phyloP scores from a whole-genome alignment of 139 green algal species.

The Closterium sp. region DNA sequence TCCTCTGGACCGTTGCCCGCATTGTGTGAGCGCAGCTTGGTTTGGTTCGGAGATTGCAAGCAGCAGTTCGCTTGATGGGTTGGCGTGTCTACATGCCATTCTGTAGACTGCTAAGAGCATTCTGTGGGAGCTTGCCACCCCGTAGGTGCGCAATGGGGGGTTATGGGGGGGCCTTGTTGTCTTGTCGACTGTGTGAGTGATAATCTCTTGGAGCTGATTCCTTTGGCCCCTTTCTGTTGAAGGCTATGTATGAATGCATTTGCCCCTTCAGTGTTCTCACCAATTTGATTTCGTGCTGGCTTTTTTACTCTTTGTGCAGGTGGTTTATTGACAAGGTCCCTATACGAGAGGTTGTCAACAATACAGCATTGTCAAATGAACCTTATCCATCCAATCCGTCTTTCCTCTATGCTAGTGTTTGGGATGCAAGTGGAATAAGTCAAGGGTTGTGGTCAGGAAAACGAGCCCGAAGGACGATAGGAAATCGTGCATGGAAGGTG shows the following conservation, averaged over 20 bases:
- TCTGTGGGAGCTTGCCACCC: not conserved
- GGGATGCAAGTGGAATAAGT: not conserved
- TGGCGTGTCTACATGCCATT: not conserved
- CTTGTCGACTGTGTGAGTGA: not conserved
- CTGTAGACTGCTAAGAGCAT: not conserved
- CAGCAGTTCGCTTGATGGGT: not conserved
- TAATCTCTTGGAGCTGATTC: not conserved
- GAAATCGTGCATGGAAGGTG: not conserved
- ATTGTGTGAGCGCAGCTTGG: slow-evolving; percentile 17
- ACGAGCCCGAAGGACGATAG: not conserved
- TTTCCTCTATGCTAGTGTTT: not conserved
- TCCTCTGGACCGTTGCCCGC: too few species aligned
- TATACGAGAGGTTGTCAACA: not conserved
- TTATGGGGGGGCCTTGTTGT: not conserved
- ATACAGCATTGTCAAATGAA: not conserved
- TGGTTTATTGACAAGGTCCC: not conserved
- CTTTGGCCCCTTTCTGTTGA: not conserved
- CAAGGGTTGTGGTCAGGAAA: not conserved
- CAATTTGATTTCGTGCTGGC: not conserved
- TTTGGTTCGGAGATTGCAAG: not conserved
- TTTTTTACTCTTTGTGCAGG: not conserved
- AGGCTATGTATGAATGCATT: not conserved
- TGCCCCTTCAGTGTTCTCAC: not conserved
- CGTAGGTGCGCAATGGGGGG: not conserved
- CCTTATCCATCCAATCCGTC: not conserved